These are phyloP conservation scores for Torulaspora indica DNA, from an alignment of 805 yeast species.

Conservation along the genomic window DNA sequence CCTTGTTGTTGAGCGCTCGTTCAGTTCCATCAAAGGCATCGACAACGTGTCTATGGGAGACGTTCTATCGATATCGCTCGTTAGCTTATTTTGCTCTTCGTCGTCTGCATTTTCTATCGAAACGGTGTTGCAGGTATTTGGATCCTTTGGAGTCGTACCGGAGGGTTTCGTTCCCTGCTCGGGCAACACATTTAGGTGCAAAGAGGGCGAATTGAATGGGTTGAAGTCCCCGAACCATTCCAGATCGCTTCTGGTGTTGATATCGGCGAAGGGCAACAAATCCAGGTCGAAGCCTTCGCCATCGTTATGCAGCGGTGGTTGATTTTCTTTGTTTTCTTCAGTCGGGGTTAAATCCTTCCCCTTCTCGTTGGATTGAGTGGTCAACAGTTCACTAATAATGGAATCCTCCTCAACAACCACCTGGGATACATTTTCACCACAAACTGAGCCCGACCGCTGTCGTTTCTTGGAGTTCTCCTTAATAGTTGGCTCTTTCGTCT, in stretches of 20 bases:
- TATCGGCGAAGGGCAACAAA: conserved; percentile 19
- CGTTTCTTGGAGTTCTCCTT: conserved; percentile 2
- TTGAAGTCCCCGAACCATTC: conserved; percentile 29
- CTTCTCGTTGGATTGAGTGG: conserved; percentile 4
- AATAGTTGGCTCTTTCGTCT: background rate
- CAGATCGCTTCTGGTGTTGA: conserved; percentile 14
- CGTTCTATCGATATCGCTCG: conserved; percentile 31
- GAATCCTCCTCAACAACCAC: conserved; percentile 2
- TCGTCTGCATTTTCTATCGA: conserved; percentile 17
- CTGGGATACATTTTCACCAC: background rate
- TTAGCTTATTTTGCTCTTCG: conserved; percentile 7
- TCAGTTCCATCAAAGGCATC: conserved; percentile 35
- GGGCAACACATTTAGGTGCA: conserved; percentile 1
- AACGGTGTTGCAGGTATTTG: conserved; percentile 19
- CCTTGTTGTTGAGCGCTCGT: conserved; percentile 17
- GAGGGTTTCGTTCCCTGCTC: conserved; percentile 9
- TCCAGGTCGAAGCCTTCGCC: conserved; percentile 14
- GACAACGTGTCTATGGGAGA: conserved; percentile 35
- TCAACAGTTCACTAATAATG: conserved; percentile 8
- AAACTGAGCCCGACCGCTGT: conserved; percentile 9
- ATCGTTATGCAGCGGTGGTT: conserved; percentile 19
- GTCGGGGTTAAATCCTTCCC: background rate
- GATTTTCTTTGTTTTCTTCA: conserved; percentile 30
- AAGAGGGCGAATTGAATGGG: conserved; percentile 17
- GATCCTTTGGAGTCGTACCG: conserved; percentile 20